Base-by-base conservation (phyloP, 2,329 filamentous ascomycete genomes). In the Aureobasidium mangrovei region DNA sequence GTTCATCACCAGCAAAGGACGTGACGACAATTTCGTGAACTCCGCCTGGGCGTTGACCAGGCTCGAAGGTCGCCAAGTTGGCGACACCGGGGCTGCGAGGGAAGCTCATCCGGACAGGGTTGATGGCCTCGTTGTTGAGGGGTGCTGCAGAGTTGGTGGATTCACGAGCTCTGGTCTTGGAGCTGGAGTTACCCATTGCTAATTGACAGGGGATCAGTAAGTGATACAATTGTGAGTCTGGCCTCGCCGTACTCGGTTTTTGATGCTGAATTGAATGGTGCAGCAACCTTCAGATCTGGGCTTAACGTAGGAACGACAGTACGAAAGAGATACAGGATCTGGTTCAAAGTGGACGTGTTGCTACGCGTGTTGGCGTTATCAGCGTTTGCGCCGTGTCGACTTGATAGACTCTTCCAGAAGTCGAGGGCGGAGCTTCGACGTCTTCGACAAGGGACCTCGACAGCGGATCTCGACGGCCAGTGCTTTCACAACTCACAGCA, bases 131-230 rank as follows among this genome's bases (percentile, higher is more conserved):
- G 24, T 29, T 36, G 33, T 28, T 10, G 12, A 48, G 7, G 6
- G 44, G 39, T 7, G 53, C 29, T 26, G 8, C 26, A 0, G 53
- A 54, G 9, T 35, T 31, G n/a, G 9, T 46, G 2, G 42, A 41
- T 6, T 33, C n/a, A 28, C 42, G 43, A 40, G 18, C 26, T 33
- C 32, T 29, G 9, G 52, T 5, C 36, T 41, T 54, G 26, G 53
- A 54, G 9, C 7, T 28, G n/a, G 12, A 5, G n/a, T 43, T 48
- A 24, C 53, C 53, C 53, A 54, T 54, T 4, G 9, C 48, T 26
- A 26, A 8, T 26, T 31, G 2, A 10, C 4, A n/a, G 12, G 26
- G 4, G 8, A 40, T 49, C 7, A 49, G 36, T 6, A 32, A 10
- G 3, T 2, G 5, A 7, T n/a, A 24, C 10, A 1, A 31, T n/a